A percentile compares a stretch with the other conserved stretches of the same genome.
Evolutionary conservation across 1,284 basidiomycete genomes (phyloP).

Genomic region (Uromyces viciae-fabae): DNA sequence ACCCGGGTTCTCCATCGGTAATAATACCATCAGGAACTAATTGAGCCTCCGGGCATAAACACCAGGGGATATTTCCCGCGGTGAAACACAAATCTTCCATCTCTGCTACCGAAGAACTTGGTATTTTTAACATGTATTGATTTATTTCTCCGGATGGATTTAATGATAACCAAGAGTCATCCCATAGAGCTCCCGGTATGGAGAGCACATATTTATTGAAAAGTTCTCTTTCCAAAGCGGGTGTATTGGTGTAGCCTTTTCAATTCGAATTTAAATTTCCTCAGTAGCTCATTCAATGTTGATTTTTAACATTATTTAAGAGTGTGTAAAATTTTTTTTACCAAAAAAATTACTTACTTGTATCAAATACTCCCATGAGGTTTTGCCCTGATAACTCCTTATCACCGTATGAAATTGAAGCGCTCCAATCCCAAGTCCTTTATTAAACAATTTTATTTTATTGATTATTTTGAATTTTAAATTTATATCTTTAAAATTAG

Average conservation of each 20-base stretch:
- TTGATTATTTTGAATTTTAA: slow-evolving; percentile 2
- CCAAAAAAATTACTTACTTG: slow-evolving; percentile 24
- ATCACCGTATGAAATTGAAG: slow-evolving; percentile 40
- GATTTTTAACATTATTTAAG: neutral
- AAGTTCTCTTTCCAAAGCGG: slow-evolving; percentile 25
- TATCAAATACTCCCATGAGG: slow-evolving; percentile 31
- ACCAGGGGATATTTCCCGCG: slow-evolving; percentile 31
- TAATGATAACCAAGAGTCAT: slow-evolving; percentile 34
- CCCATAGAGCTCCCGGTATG: slow-evolving; percentile 45
- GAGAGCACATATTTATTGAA: slow-evolving; percentile 45
- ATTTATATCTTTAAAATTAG: neutral
- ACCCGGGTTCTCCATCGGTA: slow-evolving; percentile 36
- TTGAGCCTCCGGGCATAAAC: slow-evolving; percentile 41
- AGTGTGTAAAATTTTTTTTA: neutral
- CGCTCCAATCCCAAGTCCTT: slow-evolving; percentile 45
- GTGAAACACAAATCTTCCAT: slow-evolving; percentile 45
- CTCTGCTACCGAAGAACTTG: slow-evolving; percentile 43
- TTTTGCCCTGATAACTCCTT: slow-evolving; percentile 16
- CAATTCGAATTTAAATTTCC: no score
- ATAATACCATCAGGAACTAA: slow-evolving; percentile 44
- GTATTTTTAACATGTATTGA: slow-evolving; percentile 44
- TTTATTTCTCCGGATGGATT: slow-evolving; percentile 38
- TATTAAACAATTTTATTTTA: neutral
- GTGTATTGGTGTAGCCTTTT: slow-evolving; percentile 44
- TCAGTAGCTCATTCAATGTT: no score